These are phyloP conservation scores for Verbascum thapsus DNA, from an alignment of 257 asterid genomes.

Conservation along the genomic window DNA sequence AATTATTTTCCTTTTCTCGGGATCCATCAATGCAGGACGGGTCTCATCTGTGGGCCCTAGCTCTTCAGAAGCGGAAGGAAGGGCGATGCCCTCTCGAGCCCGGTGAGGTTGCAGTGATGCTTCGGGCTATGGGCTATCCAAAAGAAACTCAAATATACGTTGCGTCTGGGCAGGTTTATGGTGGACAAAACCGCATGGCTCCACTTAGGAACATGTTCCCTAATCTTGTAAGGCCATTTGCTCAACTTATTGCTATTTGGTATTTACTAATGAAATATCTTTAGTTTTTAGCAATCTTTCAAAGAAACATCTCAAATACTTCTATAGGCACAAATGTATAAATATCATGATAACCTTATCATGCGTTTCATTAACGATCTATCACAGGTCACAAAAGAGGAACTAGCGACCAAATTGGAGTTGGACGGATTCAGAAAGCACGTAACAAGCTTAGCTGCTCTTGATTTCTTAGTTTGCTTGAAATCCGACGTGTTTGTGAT, in stretches of 20 bases:
- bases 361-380: constrained; percentile 22
- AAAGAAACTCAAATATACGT: constrained; percentile 98
- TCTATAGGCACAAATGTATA: no score
- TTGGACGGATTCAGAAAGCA: constrained; percentile 89
- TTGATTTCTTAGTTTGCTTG: constrained; percentile 94
- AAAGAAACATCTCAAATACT: constrained; percentile 2
- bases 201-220: constrained; percentile 99
- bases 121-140: constrained; percentile 98
- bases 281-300: not conserved
- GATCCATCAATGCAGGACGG: constrained; percentile 72
- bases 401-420: constrained; percentile 74
- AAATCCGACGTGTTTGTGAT: constrained; percentile 95
- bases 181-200: constrained; percentile 99
- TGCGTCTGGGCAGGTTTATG: constrained; percentile 99
- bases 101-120: constrained; percentile 98
- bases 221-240: constrained; percentile 66
- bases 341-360: no score
- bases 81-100: constrained; percentile 99
- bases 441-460: constrained; percentile 97
- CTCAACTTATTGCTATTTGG: constrained; percentile 17
- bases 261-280: not conserved
- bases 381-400: constrained; percentile 92
- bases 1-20: constrained; percentile 24
- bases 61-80: constrained; percentile 97
- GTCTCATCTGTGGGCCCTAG: constrained; percentile 95